Base-by-base conservation (phyloP, 805 yeast genomes). In the Ogataea nitratoaversa region DNA sequence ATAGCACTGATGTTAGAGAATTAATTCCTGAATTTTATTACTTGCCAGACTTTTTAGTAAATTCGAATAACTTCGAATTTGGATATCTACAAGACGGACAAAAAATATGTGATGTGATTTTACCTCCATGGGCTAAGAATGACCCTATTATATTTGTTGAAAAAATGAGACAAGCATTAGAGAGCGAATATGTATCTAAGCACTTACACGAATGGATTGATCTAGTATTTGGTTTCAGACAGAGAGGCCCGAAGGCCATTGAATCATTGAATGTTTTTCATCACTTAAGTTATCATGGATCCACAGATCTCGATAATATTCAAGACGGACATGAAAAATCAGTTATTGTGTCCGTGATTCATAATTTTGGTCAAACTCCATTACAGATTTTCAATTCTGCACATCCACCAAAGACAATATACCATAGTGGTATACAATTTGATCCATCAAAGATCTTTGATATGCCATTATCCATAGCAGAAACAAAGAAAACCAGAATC, bases 281-380 rank as follows among this genome's bases (percentile, higher is more conserved):
- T 60, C 85, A 82, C 57, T 67, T 84, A 47, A 85, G 95, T 41
- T 88, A 88, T 55, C 82, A 82, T 39, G 96, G 96, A 2, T 86
- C 90, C 0, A 80, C 85, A 16, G 79, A 88, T 56, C 63, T 88
- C 39, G 95, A 86, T 45, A 71, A 70, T 18, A 82, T 88, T 41
- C 70, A 76, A 44, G 90, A 87, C 54, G 87, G 79, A 28, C 70
- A 74, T 45, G 95, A 88, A 59, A 72, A 81, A 47, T 68, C 79
- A 29, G 91, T 95, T 1, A 71, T 84, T 3, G 83, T 87, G 18
- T 90, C 95, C 2, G 84, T 84, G 50, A 88, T 88, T 37, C 93
- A 89, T 56, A 88, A 88, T 60, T 88, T 88, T 68, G 96, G 96
- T 0, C 96, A 88, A 56, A 88, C 95, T 0, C 96, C 96, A 1